Conservation (phyloP, 495 filamentous ascomycete genomes). For the Aspergillus saccharolyticus region DNA sequence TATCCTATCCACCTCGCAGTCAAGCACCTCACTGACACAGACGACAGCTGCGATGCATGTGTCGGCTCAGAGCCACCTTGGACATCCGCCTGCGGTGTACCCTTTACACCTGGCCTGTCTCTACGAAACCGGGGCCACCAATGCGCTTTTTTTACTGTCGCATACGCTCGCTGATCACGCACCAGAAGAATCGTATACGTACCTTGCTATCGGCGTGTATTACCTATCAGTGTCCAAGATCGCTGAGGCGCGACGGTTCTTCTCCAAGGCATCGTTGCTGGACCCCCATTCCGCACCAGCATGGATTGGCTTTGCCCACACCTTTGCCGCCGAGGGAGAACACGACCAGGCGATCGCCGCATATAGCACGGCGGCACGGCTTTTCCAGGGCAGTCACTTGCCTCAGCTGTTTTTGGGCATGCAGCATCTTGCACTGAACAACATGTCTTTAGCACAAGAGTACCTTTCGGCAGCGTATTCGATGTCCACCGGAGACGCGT, state of each 20-base stretch:
- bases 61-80: constrained; percentile 53
- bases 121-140: constrained; percentile 80
- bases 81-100: constrained; percentile 84
- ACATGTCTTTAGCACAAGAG: constrained; percentile 92
- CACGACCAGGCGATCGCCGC: constrained; percentile 98
- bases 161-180: constrained; percentile 91
- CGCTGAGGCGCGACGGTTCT: constrained; percentile 89
- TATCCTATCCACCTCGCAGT: constrained; percentile 57
- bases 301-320: constrained; percentile 99
- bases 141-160: constrained; percentile 85
- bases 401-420: constrained; percentile 96
- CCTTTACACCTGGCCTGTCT: constrained; percentile 90
- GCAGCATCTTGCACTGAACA: constrained; percentile 94
- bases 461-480: constrained; percentile 84
- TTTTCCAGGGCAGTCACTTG: constrained; percentile 96
- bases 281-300: constrained; percentile 96
- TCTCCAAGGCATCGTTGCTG: constrained; percentile 94
- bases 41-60: constrained; percentile 16
- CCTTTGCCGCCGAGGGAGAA: constrained; percentile 99
- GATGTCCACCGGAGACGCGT: constrained; percentile 56
- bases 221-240: constrained; percentile 87
- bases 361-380: constrained; percentile 88
- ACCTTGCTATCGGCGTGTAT: constrained; percentile 92
- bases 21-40: constrained; percentile 21
- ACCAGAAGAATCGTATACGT: constrained; percentile 83